phyloP scores from a whole-genome alignment of 495 filamentous ascomycete species.

The Xylaria curta region DNA sequence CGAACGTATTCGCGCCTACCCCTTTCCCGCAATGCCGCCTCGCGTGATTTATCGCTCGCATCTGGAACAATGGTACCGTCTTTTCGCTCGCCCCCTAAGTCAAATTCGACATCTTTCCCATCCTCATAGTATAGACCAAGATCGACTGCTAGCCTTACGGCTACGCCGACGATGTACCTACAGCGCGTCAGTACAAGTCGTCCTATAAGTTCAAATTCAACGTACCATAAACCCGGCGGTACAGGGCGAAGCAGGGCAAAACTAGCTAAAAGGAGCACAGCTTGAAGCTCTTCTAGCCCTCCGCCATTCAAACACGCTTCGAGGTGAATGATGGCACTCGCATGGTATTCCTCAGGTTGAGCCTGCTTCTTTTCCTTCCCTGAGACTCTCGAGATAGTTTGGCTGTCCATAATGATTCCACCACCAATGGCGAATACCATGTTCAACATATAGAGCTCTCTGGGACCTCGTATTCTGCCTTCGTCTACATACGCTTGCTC shows the following conservation, averaged over 20 bases:
- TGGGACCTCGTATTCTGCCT: conserved; percentile 72
- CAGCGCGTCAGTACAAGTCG: conserved; percentile 24
- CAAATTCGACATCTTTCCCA: conserved; percentile 69
- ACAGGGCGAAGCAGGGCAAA: conserved; percentile 92
- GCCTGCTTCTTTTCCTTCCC: conserved; percentile 63
- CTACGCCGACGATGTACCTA: conserved; percentile 90
- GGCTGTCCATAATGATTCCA: conserved; percentile 82
- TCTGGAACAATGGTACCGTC: background rate
- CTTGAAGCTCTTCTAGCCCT: conserved; percentile 90
- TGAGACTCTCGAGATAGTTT: conserved; percentile 35
- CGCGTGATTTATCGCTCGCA: conserved; percentile 39
- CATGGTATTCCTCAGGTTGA: conserved; percentile 95
- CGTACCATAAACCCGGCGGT: conserved; percentile 84
- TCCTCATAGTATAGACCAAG: conserved; percentile 94
- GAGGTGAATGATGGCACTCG: conserved; percentile 87
- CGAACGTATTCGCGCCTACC: conserved; percentile 86
- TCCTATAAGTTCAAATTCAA: background rate
- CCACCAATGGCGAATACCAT: conserved; percentile 98
- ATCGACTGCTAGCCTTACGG: conserved; percentile 87
- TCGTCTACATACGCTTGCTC: conserved; percentile 76
- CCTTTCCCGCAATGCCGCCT: conserved; percentile 54
- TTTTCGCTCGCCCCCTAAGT: conserved; percentile 30
- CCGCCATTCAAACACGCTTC: conserved; percentile 85
- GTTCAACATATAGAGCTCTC: conserved; percentile 90
- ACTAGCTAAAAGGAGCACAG: conserved; percentile 85